These are phyloP conservation scores for Xylaria acuta DNA, from an alignment of 495 filamentous ascomycete genomes.

Conservation along the genomic window DNA sequence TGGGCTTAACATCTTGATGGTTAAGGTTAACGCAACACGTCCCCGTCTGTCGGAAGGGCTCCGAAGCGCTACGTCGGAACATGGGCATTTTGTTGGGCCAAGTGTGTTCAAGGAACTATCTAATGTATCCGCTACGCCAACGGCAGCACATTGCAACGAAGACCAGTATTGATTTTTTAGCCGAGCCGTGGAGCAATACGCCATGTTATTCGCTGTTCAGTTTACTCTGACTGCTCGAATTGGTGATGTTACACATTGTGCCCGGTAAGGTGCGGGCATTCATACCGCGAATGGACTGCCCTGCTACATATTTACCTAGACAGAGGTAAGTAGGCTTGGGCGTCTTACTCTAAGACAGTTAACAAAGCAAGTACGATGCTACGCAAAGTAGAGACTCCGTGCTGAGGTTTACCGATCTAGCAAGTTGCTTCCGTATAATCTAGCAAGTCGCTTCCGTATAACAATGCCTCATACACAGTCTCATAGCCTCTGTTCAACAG, in stretches of 20 bases:
- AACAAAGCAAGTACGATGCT: slow-evolving; percentile 25
- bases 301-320: not conserved
- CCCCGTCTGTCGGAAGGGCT: no score
- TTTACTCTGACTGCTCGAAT: not conserved
- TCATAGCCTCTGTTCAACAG: not conserved
- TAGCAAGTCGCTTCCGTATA: not conserved
- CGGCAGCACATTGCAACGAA: not conserved
- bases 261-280: not conserved
- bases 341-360: slow-evolving; percentile 16
- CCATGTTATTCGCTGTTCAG: not conserved
- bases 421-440: no score
- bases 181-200: not conserved
- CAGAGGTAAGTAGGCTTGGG: not conserved
- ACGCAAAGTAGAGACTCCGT: not conserved
- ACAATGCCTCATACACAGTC: not conserved
- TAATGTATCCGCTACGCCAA: not conserved
- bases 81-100: not conserved
- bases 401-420: not conserved
- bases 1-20: not conserved
- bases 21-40: not conserved
- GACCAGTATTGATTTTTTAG: not conserved
- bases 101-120: not conserved
- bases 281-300: no score
- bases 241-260: slow-evolving; percentile 6
- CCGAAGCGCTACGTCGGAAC: not conserved